Percentiles rank a stretch among this genome's conserved stretches.
These are phyloP conservation scores for Pholiota conissans DNA, from an alignment of 768 basidiomycete genomes.

Conservation along the genomic window DNA sequence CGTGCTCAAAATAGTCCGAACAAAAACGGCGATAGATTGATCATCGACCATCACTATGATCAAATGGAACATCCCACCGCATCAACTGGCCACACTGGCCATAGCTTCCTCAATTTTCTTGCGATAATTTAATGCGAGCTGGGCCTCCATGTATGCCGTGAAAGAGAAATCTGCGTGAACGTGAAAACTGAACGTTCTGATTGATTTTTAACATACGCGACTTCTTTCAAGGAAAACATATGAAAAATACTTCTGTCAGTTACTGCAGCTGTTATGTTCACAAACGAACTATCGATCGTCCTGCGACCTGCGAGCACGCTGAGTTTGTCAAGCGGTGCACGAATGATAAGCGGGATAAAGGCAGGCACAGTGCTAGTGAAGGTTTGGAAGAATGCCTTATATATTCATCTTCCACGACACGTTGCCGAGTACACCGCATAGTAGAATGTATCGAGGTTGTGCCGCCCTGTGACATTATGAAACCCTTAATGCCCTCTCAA, in stretches of 20 bases:
- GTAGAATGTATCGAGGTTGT: neutral
- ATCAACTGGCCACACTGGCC: neutral
- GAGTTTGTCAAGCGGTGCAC: neutral
- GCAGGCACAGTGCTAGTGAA: neutral
- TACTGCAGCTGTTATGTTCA: neutral
- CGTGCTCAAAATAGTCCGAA: conserved; percentile 3
- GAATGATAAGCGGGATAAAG: neutral
- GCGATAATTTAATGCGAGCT: neutral
- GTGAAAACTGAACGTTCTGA: too few relatives aligned
- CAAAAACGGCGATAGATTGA: conserved; percentile 5
- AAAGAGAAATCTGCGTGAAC: too few relatives aligned
- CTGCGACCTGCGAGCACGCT: neutral
- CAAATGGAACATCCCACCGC: conserved; percentile 1
- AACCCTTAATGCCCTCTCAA: neutral
- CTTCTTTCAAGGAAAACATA: too few relatives aligned
- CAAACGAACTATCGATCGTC: too few relatives aligned
- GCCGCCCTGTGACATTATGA: neutral
- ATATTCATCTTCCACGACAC: neutral
- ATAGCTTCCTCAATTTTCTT: neutral
- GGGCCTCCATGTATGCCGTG: too few relatives aligned
- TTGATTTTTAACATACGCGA: too few relatives aligned
- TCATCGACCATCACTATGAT: conserved; percentile 1
- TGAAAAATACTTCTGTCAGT: neutral
- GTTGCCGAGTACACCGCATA: neutral
- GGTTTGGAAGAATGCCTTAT: neutral